Base-by-base conservation (phyloP, 2,329 filamentous ascomycete genomes). In the Claviceps pazoutovae region DNA sequence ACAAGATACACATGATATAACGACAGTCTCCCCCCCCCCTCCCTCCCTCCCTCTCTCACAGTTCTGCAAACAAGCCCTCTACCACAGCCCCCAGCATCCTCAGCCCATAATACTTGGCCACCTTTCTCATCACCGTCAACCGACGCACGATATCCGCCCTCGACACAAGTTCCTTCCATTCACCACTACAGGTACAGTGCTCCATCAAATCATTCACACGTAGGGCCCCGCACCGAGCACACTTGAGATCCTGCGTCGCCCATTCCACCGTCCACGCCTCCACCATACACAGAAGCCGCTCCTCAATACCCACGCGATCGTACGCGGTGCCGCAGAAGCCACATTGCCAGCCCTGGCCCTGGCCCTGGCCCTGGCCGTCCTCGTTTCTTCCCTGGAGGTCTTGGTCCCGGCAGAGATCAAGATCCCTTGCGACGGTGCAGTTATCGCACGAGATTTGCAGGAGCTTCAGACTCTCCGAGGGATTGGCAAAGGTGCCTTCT, bases 131-230 rank as follows among this genome's bases (percentile, higher is more conserved):
- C 4, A 95, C 84, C 43, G 66, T 74, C 60, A 97, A 60, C 63
- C 72, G 77, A 63, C 73, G 79, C 61, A 78, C 68, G 26, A 91
- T 71, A 30, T 86, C 85, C 34, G 76, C 79, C 56, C 76, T 74
- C 58, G 83, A 78, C 54, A 90, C 74, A 19, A 82, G 87, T 57
- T 80, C 80, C 17, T 75, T 76, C 93, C 93, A 98, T 54, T 79
- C 78, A 3, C 93, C 93, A 55, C 87, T 88, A 72, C 93, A 98
- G 11, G 83, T 85, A 68, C 94, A 98, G 67, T 97, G 90, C 66
- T 96, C 91, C 82, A 93, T 89, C 60, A 97, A 94, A 62, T 96
- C 91, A 64, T 95, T 97, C 42, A 87, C 75, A 62, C 88, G 74
- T 41, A 95, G 68, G 59, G 88, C 88, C 36, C 77, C 80, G 65